Evolutionary conservation across 78 protist species (phyloP), one percentile per base, ranked within the genome.

Genomic region (Planoprotostelium fungivorum): DNA sequence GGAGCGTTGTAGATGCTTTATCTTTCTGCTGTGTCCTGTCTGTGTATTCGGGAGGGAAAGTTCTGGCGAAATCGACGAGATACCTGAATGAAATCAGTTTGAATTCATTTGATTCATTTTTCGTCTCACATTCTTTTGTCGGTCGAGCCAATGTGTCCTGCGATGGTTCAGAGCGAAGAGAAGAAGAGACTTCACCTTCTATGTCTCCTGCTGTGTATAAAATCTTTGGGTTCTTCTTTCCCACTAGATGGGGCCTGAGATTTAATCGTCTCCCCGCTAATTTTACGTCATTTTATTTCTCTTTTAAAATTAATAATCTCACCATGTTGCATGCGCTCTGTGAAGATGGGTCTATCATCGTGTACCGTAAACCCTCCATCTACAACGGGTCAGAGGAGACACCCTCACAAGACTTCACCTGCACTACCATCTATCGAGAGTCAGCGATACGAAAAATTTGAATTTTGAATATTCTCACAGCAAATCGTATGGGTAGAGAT

Each of bases 281-380:
- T 34, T 90, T 87, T 16, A 25, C 73, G 31, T 51, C 73, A 51
- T 25, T 51, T 51, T 16, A 51, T 25, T 5, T 51, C 16, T 5
- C 5, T 25, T 51, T 51, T 51, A 5, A 51, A 51, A 16, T 51
- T 51, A 16, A 51, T 25, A 51, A 51, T 51, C n/a, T n/a, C n/a
- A 51, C 73, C 73, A 25, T 51, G 73, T 16, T 51, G 73, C 95
- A 93, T 93, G 28, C 89, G 83, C 84, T 93, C 63, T 36, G 89
- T 90, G 39, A 93, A 87, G 0, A 38, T 63, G 31, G 37, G 89
- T 28, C 84, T 36, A 9, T 85, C 37, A 31, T 39, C 88, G 35
- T 93, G 93, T 34, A 93, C 95, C 35, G 93, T 84, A 34, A 84
- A 89, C 38, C 94, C 94, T 90, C 94, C 94, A 93, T 93, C 95